phyloP scores from a whole-genome alignment of 176 grass and related monocot genomes.

The Calamus simplicifolius region DNA sequence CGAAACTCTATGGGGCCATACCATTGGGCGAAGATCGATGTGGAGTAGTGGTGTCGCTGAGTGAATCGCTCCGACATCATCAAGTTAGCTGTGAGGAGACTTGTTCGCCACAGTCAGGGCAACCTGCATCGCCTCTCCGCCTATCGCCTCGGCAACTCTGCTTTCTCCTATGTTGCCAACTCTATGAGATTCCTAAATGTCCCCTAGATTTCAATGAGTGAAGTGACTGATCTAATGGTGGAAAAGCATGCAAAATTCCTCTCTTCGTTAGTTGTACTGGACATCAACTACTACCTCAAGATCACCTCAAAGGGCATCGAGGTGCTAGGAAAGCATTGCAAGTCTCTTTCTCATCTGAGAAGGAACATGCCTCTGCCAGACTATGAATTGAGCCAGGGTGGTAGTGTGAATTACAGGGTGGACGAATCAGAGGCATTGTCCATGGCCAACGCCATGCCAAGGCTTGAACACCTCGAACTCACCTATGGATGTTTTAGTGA shows the following conservation, averaged over 20 bases:
- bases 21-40: conserved; percentile 40
- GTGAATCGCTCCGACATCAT: conserved; percentile 31
- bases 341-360: conserved; percentile 35
- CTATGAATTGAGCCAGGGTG: not conserved
- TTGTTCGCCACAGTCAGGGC: conserved; percentile 34
- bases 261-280: conserved; percentile 26
- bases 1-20: no score
- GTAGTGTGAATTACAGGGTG: conserved; percentile 14
- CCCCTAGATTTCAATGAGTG: conserved; percentile 50
- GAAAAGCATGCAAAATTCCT: conserved; percentile 24
- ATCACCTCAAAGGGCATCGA: conserved; percentile 38
- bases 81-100: conserved; percentile 32
- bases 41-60: conserved; percentile 59
- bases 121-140: conserved; percentile 39
- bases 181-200: conserved; percentile 28
- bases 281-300: conserved; percentile 42
- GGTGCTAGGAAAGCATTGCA: conserved; percentile 38
- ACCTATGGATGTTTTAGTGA: conserved; percentile 48
- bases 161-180: conserved; percentile 20
- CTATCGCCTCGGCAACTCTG: conserved; percentile 35
- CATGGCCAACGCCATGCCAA: conserved; percentile 33
- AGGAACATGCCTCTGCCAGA: conserved; percentile 47
- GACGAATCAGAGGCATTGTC: conserved; percentile 30
- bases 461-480: conserved; percentile 38
- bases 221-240: conserved; percentile 30